Base-by-base conservation (phyloP, 202 grass and related monocot genomes). In the Setaria viridis region DNA sequence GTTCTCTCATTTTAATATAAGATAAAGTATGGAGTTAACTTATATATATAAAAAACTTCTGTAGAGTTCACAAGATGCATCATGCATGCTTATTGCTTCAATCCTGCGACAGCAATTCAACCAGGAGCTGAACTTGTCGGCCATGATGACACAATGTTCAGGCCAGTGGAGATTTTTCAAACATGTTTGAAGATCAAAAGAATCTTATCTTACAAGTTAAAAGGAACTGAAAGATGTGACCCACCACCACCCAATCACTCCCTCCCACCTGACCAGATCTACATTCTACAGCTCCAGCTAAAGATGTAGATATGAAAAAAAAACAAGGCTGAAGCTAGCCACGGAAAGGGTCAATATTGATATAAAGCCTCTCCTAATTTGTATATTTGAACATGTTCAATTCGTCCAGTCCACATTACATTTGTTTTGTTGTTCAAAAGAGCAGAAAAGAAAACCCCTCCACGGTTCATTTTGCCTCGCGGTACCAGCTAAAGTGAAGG, bases 331-430 rank as follows among this genome's bases (percentile, higher is more conserved):
- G 6, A 67, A 74, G 67, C 4, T 56, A 74, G 33, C 17, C 0
- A 49, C 70, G 5, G 29, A 84, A 76, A 6, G 34, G 16, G 8
- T 66, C 60, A 30, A 56, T 30, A 16, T 20, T 7, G 8, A 57
- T 7, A 32, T 37, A 84, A 11, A 66, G 47, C 47, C 47, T 48
- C 19, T 50, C 4, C 13, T 49, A 67, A 3, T 59, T 65, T 21
- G 35, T 74, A 77, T 25, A 80, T 74, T 64, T 45, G 9, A 55
- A 12, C 62, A 76, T 76, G 51, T 74, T 42, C 5, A 11, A 47
- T 50, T 19, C 65, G 21, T 67, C 29, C 6, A 63, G n/a, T 34
- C 34, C 64, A 35, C 42, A 51, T 54, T 45, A 63, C 45, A 86
- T 70, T 73, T 15, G 15, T 76, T 76, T 79, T 30, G 41, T 70